Percentiles rank a stretch among this genome's conserved stretches.
Evolutionary conservation across 2,329 filamentous ascomycete species (phyloP).

Genomic region (Aspergillus novofumigatus): DNA sequence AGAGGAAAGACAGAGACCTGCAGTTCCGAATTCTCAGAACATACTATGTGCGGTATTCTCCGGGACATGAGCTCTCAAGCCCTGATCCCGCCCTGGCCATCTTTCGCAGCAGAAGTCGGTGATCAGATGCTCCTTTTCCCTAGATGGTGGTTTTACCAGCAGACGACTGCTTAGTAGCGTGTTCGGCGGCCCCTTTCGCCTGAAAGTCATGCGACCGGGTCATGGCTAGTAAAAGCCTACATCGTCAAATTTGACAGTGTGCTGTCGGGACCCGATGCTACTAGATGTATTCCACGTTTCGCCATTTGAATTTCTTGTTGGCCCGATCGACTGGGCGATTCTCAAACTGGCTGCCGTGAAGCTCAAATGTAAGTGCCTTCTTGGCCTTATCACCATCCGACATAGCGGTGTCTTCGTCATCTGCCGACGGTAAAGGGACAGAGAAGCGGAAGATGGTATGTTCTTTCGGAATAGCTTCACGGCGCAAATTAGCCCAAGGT

Average conservation of each 20-base stretch:
- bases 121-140: too few relatives aligned
- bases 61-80: neutral
- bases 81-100: neutral
- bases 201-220: neutral
- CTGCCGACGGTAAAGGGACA: conserved; percentile 49
- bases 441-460: conserved; percentile 78
- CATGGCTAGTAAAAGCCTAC: neutral
- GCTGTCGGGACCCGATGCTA: neutral
- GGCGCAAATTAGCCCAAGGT: neutral
- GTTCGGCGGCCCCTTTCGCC: neutral
- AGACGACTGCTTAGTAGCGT: neutral
- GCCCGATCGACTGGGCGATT: conserved; percentile 77
- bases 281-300: conserved; percentile 61
- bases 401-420: conserved; percentile 16
- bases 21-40: neutral
- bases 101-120: neutral
- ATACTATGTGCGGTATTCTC: neutral
- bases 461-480: conserved; percentile 73
- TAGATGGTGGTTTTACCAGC: too few relatives aligned
- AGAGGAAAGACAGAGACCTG: neutral
- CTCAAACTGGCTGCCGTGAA: conserved; percentile 84
- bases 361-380: conserved; percentile 68
- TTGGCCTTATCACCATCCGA: conserved; percentile 10
- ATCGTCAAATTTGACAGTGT: neutral
- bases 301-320: conserved; percentile 86